Conservation (phyloP, 306 rosid species). For the Adenanthera pavonina region DNA sequence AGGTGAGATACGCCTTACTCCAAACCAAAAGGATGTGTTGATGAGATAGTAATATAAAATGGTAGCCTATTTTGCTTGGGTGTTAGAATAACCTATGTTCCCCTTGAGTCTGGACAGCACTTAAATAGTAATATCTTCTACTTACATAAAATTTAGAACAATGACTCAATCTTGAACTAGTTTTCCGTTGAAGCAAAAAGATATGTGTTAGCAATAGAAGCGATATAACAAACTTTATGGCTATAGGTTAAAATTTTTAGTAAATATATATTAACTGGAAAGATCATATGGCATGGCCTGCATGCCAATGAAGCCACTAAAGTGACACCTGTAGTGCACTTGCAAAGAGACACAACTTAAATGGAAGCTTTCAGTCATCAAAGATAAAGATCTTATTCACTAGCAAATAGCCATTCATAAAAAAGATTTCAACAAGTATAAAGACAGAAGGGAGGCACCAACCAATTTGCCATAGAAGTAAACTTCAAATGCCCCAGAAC, state of each 20-base stretch:
- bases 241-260: background rate
- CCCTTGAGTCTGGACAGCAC: too few species aligned
- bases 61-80: background rate
- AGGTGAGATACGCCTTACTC: background rate
- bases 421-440: background rate
- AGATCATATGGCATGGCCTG: constrained; percentile 13
- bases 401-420: constrained; percentile 8
- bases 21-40: background rate
- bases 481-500: constrained; percentile 85
- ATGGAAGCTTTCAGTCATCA: constrained; percentile 11
- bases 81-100: background rate
- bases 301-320: constrained; percentile 15
- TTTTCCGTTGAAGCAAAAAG: constrained; percentile 13
- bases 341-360: constrained; percentile 10
- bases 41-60: constrained; percentile 7
- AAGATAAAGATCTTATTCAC: constrained; percentile 21
- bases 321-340: constrained; percentile 10
- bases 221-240: constrained; percentile 2
- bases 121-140: background rate
- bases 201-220: background rate
- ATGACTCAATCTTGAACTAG: constrained; percentile 7
- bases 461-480: constrained; percentile 80
- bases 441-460: constrained; percentile 36
- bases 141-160: background rate
- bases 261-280: background rate